Conservation (phyloP, 1,139 yeast species). For the Magnusiomyces suaveolens region DNA sequence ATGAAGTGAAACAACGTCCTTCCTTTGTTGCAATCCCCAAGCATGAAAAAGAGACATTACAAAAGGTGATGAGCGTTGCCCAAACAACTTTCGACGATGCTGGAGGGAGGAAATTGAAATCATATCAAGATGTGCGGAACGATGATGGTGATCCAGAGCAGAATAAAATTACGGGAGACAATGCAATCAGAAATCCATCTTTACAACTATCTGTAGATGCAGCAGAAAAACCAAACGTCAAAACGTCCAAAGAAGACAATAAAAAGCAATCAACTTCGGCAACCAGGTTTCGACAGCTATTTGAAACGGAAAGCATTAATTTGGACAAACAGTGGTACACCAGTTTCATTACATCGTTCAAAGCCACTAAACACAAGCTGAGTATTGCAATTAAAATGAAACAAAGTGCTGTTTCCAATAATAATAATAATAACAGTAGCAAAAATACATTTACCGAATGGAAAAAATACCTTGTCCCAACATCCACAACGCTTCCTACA, state of each 20-base stretch:
- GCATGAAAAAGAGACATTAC: slow-evolving; percentile 4
- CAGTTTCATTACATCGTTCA: neutral
- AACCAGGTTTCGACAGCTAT: neutral
- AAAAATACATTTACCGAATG: slow-evolving; percentile 11
- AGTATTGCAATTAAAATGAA: slow-evolving; percentile 4
- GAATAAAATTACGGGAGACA: too few relatives aligned
- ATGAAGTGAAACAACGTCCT: slow-evolving; percentile 1
- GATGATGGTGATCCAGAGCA: too few relatives aligned
- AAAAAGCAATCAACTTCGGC: neutral
- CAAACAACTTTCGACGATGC: neutral
- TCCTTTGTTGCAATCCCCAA: neutral
- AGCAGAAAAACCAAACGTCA: neutral
- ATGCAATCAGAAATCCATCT: too few relatives aligned
- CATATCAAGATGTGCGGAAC: neutral
- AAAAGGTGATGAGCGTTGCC: neutral
- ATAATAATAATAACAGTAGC: neutral
- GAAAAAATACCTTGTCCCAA: slow-evolving; percentile 1
- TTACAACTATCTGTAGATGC: too few relatives aligned
- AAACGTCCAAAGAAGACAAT: neutral
- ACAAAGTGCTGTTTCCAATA: neutral
- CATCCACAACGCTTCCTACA: slow-evolving; percentile 4
- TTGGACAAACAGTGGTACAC: neutral
- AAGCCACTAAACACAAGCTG: neutral
- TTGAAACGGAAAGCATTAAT: neutral
- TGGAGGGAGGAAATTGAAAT: neutral